Base-by-base conservation (phyloP, 2,329 filamentous ascomycete genomes). In the Colletotrichum sidae region DNA sequence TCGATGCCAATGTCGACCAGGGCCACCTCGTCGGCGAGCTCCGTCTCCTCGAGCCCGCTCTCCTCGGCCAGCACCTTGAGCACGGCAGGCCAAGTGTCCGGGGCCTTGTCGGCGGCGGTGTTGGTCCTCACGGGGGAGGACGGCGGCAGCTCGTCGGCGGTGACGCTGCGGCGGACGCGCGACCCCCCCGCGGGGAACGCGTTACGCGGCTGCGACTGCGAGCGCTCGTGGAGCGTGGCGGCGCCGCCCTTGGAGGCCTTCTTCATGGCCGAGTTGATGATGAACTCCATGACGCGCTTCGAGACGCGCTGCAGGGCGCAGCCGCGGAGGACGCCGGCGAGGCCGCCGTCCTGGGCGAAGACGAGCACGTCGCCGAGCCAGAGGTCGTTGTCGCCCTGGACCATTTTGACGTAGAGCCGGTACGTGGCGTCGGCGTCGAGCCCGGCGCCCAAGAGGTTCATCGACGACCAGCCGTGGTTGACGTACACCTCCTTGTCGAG, bases 281-380 rank as follows among this genome's bases (percentile, higher is more conserved):
- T 84, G 69, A 88, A 84, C 78, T 90, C 88, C 68, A 92, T 81
- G 34, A 89, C 81, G 69, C 86, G 85, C 71, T 89, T 88, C 33
- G 89, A 88, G 53, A 91, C 89, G 68, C 86, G 82, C 74, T 88
- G 86, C 80, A 91, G 91, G 6, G 50, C 88, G 70, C 91, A 82
- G 55, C 89, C 87, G 55, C 82, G 78, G 39, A 76, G 73, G 7
- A 85, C 72, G 45, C 81, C 84, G 2, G 85, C 81, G 42, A 86
- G 87, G 81, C 76, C 77, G 56, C 73, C 77, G 39, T 85, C 83
- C 42, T 81, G 80, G 34, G 87, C 82, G 60, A 87, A 85, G 68
- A 87, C 75, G 67, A 85, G 86, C 9, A 82, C 83, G 68, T 88
- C 84, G 46, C 85, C 85, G 37, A 81, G 77, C 73, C 83, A 81